These are phyloP conservation scores for Abelmoschus esculentus DNA, from an alignment of 345 rosid species.

Conservation along the genomic window DNA sequence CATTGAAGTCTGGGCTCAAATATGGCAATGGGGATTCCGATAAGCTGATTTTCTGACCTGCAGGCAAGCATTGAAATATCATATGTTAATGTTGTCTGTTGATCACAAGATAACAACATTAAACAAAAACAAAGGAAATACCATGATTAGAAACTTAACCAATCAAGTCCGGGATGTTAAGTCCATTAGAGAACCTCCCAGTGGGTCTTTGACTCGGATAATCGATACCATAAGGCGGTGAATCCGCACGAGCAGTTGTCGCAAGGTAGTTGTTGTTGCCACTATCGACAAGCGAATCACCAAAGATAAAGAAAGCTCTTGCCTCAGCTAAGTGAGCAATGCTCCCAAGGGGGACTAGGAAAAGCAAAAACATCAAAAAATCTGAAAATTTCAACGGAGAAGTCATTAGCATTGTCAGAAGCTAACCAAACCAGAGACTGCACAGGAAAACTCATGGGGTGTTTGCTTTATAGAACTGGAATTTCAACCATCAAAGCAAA, in stretches of 20 bases:
- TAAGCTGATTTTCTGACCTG: slow-evolving; percentile 49
- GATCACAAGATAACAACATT: neutral
- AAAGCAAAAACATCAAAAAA: slow-evolving; percentile 10
- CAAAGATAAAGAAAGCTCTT: slow-evolving; percentile 53
- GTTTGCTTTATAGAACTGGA: slow-evolving; percentile 3
- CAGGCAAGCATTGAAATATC: neutral
- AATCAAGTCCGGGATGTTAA: slow-evolving; percentile 72
- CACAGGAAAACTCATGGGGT: neutral
- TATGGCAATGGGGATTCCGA: slow-evolving; percentile 55
- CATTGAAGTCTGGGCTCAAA: slow-evolving; percentile 58
- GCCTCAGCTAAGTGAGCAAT: slow-evolving; percentile 24
- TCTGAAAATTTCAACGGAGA: neutral
- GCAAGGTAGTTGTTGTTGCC: slow-evolving; percentile 75
- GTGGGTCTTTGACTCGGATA: slow-evolving; percentile 56
- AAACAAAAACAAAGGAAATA: neutral
- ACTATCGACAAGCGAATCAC: slow-evolving; percentile 80
- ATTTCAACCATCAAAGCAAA: neutral
- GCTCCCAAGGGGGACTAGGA: slow-evolving; percentile 16
- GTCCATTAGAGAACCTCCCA: slow-evolving; percentile 80
- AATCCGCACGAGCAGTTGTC: slow-evolving; percentile 78
- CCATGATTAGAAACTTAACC: slow-evolving; percentile 28
- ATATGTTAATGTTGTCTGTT: neutral
- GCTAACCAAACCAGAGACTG: neutral
- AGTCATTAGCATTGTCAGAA: neutral
- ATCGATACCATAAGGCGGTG: slow-evolving; percentile 67